Evolutionary conservation across 257 asterid species (phyloP).

Genomic region (Fraxinus americana): DNA sequence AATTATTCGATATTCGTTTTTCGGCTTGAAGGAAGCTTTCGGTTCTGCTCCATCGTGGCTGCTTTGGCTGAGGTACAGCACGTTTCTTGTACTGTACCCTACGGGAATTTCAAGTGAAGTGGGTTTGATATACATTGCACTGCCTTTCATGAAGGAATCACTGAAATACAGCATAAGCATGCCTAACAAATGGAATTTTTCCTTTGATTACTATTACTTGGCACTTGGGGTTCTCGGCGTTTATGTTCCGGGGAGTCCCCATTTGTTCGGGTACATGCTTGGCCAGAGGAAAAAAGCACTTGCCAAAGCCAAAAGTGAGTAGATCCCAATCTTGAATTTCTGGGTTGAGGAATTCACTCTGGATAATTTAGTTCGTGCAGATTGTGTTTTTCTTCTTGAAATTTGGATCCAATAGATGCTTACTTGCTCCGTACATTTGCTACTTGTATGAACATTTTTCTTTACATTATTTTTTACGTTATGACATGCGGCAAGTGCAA

Average conservation of each 20-base stretch:
- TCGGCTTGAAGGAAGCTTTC: constrained; percentile 79
- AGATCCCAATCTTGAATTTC: constrained; percentile 4
- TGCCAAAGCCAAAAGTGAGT: constrained; percentile 65
- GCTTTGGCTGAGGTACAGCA: constrained; percentile 93
- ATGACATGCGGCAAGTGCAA: too few species aligned
- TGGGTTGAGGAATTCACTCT: not conserved
- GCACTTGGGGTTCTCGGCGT: constrained; percentile 59
- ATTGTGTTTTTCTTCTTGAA: not conserved
- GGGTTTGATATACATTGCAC: constrained; percentile 69
- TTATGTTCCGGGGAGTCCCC: constrained; percentile 88
- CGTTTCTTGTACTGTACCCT: constrained; percentile 82
- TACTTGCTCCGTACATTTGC: not conserved
- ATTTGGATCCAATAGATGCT: not conserved
- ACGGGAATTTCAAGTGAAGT: constrained; percentile 86
- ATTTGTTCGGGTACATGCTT: constrained; percentile 78
- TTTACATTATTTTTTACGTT: too few species aligned
- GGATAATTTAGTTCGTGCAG: not conserved
- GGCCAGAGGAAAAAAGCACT: constrained; percentile 90
- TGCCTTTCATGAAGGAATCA: constrained; percentile 71
- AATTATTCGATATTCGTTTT: constrained; percentile 75
- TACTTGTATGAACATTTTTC: too few species aligned
- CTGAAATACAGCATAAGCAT: constrained; percentile 64
- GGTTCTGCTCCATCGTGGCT: constrained; percentile 86
- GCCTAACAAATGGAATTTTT: constrained; percentile 84
- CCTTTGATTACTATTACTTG: constrained; percentile 71